Percentiles rank a stretch among this genome's conserved stretches.
phyloP scores from a whole-genome alignment of 2,329 filamentous ascomycete species.

The Pestalotiopsis sp. region DNA sequence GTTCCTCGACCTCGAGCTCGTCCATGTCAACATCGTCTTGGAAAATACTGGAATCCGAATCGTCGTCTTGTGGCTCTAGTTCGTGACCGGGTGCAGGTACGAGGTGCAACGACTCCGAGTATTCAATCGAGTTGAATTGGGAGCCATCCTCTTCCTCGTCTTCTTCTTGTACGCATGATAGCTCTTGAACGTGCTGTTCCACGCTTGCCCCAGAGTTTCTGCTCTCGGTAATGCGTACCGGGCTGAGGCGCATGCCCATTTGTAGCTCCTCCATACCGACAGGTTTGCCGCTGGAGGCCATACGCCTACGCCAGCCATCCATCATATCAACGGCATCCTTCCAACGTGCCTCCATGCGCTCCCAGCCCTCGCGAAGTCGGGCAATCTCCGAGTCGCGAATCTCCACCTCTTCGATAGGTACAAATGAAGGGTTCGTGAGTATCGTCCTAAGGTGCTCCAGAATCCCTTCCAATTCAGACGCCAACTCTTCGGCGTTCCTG shows the following conservation, averaged over 20 bases:
- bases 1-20: conserved; percentile 33
- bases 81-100: conserved; percentile 39
- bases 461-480: conserved; percentile 73
- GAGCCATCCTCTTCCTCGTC: conserved; percentile 49
- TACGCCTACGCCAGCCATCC: conserved; percentile 86
- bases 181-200: conserved; percentile 36
- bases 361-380: conserved; percentile 82
- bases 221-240: conserved; percentile 57
- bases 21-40: conserved; percentile 44
- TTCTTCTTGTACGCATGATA: conserved; percentile 42
- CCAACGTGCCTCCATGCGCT: conserved; percentile 92
- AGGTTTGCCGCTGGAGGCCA: conserved; percentile 70
- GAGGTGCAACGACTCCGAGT: conserved; percentile 42
- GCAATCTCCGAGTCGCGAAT: conserved; percentile 90
- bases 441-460: conserved; percentile 81
- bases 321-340: conserved; percentile 88
- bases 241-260: conserved; percentile 68
- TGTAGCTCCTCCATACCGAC: conserved; percentile 71
- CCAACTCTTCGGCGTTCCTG: conserved; percentile 65
- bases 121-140: conserved; percentile 18
- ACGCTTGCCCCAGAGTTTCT: conserved; percentile 44
- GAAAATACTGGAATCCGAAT: conserved; percentile 38
- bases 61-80: conserved; percentile 28
- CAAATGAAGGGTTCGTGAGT: conserved; percentile 94
- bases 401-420: conserved; percentile 91